A percentile compares a stretch with the other conserved stretches of the same genome.
These are phyloP conservation scores for Gynostemma pentaphyllum DNA, from an alignment of 306 rosid genomes.

Conservation along the genomic window DNA sequence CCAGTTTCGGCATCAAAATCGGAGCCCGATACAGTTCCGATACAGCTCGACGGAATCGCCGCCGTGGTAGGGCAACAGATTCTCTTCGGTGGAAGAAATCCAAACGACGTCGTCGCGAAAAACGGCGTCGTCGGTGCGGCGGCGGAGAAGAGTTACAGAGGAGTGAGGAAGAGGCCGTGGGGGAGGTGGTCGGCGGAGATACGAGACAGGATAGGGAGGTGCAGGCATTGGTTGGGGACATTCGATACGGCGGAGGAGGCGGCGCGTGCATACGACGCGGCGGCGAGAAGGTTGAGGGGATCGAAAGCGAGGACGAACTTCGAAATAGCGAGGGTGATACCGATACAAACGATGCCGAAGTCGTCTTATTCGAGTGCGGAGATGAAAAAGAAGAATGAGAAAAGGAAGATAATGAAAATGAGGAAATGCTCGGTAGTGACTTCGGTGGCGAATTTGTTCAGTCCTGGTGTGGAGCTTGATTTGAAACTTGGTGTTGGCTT, in stretches of 20 bases:
- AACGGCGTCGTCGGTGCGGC: neutral
- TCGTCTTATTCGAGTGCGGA: slow-evolving; percentile 3
- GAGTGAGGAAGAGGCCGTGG: slow-evolving; percentile 91
- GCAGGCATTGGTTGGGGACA: slow-evolving; percentile 89
- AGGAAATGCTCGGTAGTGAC: slow-evolving; percentile 52
- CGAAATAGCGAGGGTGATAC: slow-evolving; percentile 46
- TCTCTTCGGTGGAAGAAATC: slow-evolving; percentile 42
- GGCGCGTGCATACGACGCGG: slow-evolving; percentile 88
- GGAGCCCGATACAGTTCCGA: neutral
- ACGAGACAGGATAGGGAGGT: slow-evolving; percentile 67
- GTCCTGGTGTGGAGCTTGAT: slow-evolving; percentile 27
- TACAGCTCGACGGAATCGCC: slow-evolving; percentile 61
- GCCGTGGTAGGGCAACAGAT: slow-evolving; percentile 67
- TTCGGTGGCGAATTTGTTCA: slow-evolving; percentile 54
- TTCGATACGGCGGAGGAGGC: slow-evolving; percentile 93
- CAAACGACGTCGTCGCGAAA: too few relatives aligned
- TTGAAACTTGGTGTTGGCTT: slow-evolving; percentile 32
- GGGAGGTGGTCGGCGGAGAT: slow-evolving; percentile 95
- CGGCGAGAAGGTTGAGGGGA: slow-evolving; percentile 75
- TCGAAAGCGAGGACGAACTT: slow-evolving; percentile 76
- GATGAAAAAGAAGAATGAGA: neutral
- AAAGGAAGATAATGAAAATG: neutral
- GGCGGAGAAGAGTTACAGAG: slow-evolving; percentile 47
- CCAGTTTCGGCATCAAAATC: too few relatives aligned
- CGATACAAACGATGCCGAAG: slow-evolving; percentile 8